Conservation (phyloP, 805 yeast genomes). For the Clavispora santaluciae region DNA sequence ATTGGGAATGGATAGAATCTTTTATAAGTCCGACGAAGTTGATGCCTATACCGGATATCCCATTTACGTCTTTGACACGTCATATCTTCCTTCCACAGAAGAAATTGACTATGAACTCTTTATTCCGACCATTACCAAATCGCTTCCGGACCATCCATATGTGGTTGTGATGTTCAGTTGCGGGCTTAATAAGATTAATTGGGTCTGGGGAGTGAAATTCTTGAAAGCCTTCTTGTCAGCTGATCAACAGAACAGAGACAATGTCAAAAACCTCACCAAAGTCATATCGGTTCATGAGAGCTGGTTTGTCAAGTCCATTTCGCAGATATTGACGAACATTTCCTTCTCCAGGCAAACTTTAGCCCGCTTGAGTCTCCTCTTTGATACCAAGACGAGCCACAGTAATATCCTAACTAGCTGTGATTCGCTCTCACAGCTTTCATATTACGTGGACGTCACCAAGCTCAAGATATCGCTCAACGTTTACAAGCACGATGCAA, state of each 20-base stretch:
- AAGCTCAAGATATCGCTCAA: constrained; percentile 68
- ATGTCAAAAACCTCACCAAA: constrained; percentile 46
- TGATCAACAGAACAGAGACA: constrained; percentile 41
- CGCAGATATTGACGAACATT: constrained; percentile 65
- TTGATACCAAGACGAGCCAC: constrained; percentile 18
- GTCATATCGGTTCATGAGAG: constrained; percentile 84
- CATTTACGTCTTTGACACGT: constrained; percentile 76
- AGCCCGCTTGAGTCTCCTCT: constrained; percentile 21
- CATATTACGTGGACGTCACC: constrained; percentile 67
- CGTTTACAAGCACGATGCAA: constrained; percentile 65
- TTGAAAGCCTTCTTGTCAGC: constrained; percentile 52
- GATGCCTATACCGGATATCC: constrained; percentile 68
- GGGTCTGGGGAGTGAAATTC: constrained; percentile 66
- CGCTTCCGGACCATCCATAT: constrained; percentile 60
- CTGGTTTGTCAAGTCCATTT: constrained; percentile 78
- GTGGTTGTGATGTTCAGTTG: constrained; percentile 75
- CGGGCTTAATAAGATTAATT: constrained; percentile 61
- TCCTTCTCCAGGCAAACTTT: constrained; percentile 30
- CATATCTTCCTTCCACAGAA: constrained; percentile 64
- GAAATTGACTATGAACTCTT: constrained; percentile 42
- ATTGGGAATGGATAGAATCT: constrained; percentile 37
- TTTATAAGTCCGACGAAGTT: constrained; percentile 53
- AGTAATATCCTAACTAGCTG: constrained; percentile 15
- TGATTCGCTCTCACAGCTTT: constrained; percentile 43
- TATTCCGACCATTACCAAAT: constrained; percentile 49